Evolutionary conservation across 2,329 filamentous ascomycete genomes (phyloP).

Genomic region (Exophiala oligosperma): DNA sequence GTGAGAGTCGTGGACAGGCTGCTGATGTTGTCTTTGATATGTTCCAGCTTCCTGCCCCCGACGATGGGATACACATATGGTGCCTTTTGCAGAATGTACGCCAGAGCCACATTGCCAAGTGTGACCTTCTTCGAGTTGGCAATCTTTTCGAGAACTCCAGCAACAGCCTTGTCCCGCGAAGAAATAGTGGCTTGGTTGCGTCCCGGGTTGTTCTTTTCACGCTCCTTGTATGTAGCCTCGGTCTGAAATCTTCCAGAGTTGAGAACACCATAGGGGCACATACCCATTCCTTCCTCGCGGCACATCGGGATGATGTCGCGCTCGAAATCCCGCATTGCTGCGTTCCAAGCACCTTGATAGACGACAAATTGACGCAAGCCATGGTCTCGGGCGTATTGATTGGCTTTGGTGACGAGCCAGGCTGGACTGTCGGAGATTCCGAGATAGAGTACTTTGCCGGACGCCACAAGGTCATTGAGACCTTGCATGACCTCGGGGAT

Average conservation of each 20-base stretch:
- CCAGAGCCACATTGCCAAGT: slow-evolving; percentile 40
- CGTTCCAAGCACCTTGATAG: slow-evolving; percentile 66
- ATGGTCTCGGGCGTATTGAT: slow-evolving; percentile 63
- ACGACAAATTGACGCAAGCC: slow-evolving; percentile 69
- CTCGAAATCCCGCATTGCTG: slow-evolving; percentile 64
- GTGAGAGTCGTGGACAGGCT: slow-evolving; percentile 53
- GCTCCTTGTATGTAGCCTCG: slow-evolving; percentile 25
- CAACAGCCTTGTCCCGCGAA: slow-evolving; percentile 59
- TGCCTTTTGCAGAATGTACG: slow-evolving; percentile 54
- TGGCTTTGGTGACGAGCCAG: slow-evolving; percentile 45
- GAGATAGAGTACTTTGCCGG: slow-evolving; percentile 68
- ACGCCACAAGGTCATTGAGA: slow-evolving; percentile 59
- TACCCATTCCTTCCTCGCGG: slow-evolving; percentile 60
- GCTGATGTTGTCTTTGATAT: slow-evolving; percentile 58
- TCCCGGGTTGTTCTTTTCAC: slow-evolving; percentile 5
- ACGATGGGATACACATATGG: slow-evolving; percentile 56
- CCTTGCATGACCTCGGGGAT: slow-evolving; percentile 70
- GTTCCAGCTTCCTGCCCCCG: slow-evolving; percentile 54
- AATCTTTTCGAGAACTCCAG: slow-evolving; percentile 57
- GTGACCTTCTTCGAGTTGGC: background rate
- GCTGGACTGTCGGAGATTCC: slow-evolving; percentile 47
- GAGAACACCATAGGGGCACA: slow-evolving; percentile 56
- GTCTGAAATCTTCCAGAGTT: slow-evolving; percentile 54
- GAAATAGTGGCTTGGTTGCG: background rate
- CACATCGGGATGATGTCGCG: slow-evolving; percentile 67